Conservation (phyloP, 2,329 filamentous ascomycete genomes). For the Scedosporium boydii region DNA sequence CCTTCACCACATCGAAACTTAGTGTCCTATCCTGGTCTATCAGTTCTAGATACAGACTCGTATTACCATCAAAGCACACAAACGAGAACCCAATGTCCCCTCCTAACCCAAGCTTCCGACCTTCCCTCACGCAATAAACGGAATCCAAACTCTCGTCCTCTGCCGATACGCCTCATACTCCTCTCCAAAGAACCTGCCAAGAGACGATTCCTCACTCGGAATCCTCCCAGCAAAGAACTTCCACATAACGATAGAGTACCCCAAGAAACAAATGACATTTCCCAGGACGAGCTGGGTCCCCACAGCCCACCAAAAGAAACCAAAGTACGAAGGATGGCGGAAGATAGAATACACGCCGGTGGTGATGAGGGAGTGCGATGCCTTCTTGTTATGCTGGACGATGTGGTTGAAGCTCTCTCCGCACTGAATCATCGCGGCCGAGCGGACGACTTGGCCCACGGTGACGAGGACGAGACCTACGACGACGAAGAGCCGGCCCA, state of each 20-base stretch:
- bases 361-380: slow-evolving; percentile 72
- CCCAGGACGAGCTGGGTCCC: slow-evolving; percentile 87
- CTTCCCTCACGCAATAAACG: slow-evolving; percentile 41
- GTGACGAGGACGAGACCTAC: slow-evolving; percentile 56
- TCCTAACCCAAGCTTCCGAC: neutral
- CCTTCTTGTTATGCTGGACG: slow-evolving; percentile 61
- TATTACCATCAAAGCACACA: too few relatives aligned
- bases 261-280: slow-evolving; percentile 68
- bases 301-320: slow-evolving; percentile 98
- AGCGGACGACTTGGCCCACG: slow-evolving; percentile 66
- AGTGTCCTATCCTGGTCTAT: too few relatives aligned
- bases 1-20: too few relatives aligned
- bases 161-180: slow-evolving; percentile 69
- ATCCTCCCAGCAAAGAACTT: slow-evolving; percentile 73
- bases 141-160: slow-evolving; percentile 68
- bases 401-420: slow-evolving; percentile 88
- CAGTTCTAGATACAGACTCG: too few relatives aligned
- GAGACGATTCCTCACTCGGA: slow-evolving; percentile 63
- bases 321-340: slow-evolving; percentile 90
- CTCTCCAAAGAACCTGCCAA: slow-evolving; percentile 74
- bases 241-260: slow-evolving; percentile 70
- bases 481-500: slow-evolving; percentile 26
- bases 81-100: neutral
- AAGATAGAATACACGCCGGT: slow-evolving; percentile 66
- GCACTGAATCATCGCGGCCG: slow-evolving; percentile 80